A percentile compares a stretch with the other conserved stretches of the same genome.
Conservation (phyloP, 2,329 filamentous ascomycete species). For the Penicillium crustosum region DNA sequence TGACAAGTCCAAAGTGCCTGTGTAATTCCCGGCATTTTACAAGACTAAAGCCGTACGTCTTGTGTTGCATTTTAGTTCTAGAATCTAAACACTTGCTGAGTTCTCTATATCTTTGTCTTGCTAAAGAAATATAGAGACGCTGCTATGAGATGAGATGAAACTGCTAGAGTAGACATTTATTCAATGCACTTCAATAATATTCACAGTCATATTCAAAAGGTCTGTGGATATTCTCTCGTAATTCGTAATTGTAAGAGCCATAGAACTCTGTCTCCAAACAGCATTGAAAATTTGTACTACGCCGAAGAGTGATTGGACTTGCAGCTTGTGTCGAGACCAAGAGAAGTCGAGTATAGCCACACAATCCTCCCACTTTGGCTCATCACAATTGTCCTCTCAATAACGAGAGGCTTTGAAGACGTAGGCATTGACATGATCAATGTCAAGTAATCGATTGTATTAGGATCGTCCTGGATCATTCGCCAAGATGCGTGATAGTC, state of each 20-base stretch:
- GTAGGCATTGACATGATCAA: neutral
- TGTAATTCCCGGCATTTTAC: neutral
- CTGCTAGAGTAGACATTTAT: too few relatives aligned
- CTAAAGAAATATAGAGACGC: neutral
- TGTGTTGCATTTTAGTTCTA: neutral
- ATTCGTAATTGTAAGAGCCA: slow-evolving; percentile 72
- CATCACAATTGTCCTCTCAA: neutral
- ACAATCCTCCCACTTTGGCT: neutral
- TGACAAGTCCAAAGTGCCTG: neutral
- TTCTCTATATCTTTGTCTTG: neutral
- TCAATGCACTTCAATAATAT: slow-evolving; percentile 42
- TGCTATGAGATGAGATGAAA: neutral
- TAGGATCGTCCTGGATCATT: neutral
- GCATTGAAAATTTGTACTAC: slow-evolving; percentile 63
- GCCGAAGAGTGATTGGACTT: neutral
- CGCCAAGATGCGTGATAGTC: neutral
- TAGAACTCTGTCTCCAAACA: slow-evolving; percentile 64
- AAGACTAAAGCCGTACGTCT: neutral
- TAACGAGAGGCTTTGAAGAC: neutral
- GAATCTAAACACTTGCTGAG: neutral
- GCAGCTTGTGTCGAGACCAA: neutral
- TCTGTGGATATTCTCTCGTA: slow-evolving; percentile 60
- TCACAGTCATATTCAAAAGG: slow-evolving; percentile 55
- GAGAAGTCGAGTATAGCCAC: neutral
- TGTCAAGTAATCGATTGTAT: too few relatives aligned